Evolutionary conservation across 495 filamentous ascomycete species (phyloP).

Genomic region (Penicillium mononematosum): DNA sequence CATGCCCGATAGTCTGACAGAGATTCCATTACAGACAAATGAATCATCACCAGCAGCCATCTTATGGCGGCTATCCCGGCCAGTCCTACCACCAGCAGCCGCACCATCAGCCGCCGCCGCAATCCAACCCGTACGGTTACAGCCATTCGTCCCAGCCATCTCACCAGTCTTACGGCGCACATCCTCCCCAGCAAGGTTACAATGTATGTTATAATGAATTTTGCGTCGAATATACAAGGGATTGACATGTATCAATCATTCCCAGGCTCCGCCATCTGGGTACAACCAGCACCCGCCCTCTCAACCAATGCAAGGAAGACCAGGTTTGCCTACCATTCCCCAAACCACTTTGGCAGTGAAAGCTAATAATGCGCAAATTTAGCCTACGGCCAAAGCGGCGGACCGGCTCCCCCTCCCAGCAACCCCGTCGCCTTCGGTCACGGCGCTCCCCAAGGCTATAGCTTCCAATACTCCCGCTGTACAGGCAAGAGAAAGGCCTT

Average conservation of each 20-base stretch:
- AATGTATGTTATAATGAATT: constrained; percentile 30
- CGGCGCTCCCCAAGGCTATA: constrained; percentile 75
- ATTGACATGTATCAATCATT: constrained; percentile 20
- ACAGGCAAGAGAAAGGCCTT: constrained; percentile 89
- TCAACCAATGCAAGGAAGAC: constrained; percentile 38
- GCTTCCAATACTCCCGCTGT: constrained; percentile 89
- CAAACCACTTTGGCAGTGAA: not conserved
- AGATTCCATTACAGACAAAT: constrained; percentile 26
- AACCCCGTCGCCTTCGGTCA: constrained; percentile 63
- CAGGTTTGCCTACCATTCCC: constrained; percentile 29
- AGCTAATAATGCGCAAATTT: constrained; percentile 1
- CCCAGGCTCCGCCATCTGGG: constrained; percentile 31
- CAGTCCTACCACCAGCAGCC: constrained; percentile 47
- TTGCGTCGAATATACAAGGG: not conserved
- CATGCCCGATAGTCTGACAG: constrained; percentile 10
- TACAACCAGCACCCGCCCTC: constrained; percentile 37
- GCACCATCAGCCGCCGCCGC: constrained; percentile 29
- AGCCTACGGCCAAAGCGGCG: constrained; percentile 38
- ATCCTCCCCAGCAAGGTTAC: constrained; percentile 45
- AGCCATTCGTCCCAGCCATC: constrained; percentile 43
- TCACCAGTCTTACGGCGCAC: constrained; percentile 40
- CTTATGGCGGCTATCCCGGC: constrained; percentile 49
- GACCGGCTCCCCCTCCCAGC: constrained; percentile 43
- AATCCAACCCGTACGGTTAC: constrained; percentile 47
- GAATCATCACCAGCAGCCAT: constrained; percentile 37